A percentile compares a stretch with the other conserved stretches of the same genome.
These are phyloP conservation scores for Globisporangium iwayamae DNA, from an alignment of 352 stramenopile species.

Conservation along the genomic window DNA sequence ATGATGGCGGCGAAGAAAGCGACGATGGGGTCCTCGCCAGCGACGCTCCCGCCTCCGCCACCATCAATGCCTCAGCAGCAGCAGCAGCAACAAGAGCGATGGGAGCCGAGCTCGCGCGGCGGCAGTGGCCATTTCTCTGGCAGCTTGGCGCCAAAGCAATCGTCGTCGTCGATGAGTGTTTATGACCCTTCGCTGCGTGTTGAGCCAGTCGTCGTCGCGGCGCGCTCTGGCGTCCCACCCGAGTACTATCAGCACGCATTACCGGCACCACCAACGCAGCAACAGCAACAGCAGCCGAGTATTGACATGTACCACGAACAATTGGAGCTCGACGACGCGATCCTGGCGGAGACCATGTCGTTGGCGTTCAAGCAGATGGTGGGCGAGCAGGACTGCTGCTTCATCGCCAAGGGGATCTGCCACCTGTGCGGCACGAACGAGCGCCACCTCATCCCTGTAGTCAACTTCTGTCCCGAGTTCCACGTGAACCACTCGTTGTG, in stretches of 20 bases:
- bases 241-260: neutral
- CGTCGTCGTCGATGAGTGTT: neutral
- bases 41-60: neutral
- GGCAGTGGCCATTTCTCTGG: neutral
- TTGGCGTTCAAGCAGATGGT: conserved; percentile 57
- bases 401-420: conserved; percentile 67
- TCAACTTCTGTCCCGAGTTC: conserved; percentile 74
- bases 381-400: conserved; percentile 57
- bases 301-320: conserved; percentile 20
- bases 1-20: neutral
- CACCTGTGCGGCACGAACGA: conserved; percentile 57
- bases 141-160: neutral
- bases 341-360: conserved; percentile 42
- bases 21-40: neutral
- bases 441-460: conserved; percentile 50
- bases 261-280: neutral
- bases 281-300: neutral
- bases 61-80: conserved; percentile 4
- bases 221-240: neutral
- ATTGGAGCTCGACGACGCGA: conserved; percentile 32
- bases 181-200: neutral
- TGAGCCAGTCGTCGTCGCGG: neutral
- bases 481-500: conserved; percentile 68
- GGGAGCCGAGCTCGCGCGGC: neutral
- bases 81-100: conserved; percentile 11